These are phyloP conservation scores for Larix kaempferi DNA, from an alignment of 75 land plant genomes.

Conservation along the genomic window DNA sequence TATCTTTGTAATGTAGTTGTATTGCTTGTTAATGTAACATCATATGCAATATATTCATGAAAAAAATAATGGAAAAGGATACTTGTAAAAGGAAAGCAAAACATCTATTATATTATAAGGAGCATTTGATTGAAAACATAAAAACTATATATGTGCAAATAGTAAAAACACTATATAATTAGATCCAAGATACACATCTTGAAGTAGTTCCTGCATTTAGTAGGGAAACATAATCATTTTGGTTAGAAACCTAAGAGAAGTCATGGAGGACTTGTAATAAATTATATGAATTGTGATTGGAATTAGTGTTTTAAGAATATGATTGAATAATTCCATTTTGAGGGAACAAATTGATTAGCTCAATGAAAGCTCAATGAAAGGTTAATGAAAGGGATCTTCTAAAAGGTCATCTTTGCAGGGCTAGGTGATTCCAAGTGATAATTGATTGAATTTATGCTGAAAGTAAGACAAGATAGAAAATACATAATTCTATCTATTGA, in stretches of 20 bases:
- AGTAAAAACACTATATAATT: too few relatives aligned
- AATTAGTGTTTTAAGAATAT: neutral
- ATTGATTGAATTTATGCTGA: neutral
- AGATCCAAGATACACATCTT: neutral
- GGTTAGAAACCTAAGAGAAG: neutral
- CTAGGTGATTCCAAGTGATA: neutral
- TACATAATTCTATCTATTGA: neutral
- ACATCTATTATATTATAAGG: neutral
- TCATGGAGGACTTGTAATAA: neutral
- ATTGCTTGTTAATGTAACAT: too few relatives aligned
- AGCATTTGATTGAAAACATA: too few relatives aligned
- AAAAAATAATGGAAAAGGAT: neutral
- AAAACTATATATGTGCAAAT: too few relatives aligned
- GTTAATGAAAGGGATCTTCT: neutral
- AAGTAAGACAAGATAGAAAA: neutral
- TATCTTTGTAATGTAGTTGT: too few relatives aligned
- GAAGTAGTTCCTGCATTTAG: neutral
- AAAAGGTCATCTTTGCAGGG: neutral
- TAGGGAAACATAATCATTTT: neutral
- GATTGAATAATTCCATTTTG: neutral
- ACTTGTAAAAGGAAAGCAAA: neutral
- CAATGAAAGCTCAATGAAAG: neutral
- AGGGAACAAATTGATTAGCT: neutral
- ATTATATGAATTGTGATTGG: neutral
- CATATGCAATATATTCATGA: too few relatives aligned